Conservation (phyloP, 2,329 filamentous ascomycete species). For the Blastomyces gilchristii region DNA sequence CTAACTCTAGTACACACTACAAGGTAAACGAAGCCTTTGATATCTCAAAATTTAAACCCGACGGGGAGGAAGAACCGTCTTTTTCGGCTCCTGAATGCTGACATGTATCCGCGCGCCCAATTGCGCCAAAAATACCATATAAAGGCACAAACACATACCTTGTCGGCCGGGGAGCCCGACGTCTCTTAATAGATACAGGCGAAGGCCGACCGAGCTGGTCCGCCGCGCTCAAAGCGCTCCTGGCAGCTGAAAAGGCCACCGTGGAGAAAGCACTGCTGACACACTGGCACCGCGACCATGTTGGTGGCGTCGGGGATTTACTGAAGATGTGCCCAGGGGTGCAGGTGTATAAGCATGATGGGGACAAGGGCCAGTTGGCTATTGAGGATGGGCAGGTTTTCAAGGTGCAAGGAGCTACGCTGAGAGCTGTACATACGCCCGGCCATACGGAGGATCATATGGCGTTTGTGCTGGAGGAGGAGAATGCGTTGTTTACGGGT, state of each 20-base stretch:
- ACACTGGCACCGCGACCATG: conserved; percentile 88
- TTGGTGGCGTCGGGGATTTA: conserved; percentile 63
- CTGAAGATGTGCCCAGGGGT: conserved; percentile 52
- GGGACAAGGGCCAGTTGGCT: conserved; percentile 41
- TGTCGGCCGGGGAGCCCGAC: conserved; percentile 59
- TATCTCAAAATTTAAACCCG: background rate
- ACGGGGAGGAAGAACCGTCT: background rate
- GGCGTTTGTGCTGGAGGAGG: conserved; percentile 62
- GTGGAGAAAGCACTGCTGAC: conserved; percentile 67
- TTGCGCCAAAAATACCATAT: background rate
- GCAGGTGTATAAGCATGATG: conserved; percentile 56
- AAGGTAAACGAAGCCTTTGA: conserved; percentile 34
- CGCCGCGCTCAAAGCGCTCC: conserved; percentile 50
- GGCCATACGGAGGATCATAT: conserved; percentile 80
- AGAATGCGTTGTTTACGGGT: conserved; percentile 76
- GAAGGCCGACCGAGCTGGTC: conserved; percentile 71
- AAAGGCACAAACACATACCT: conserved; percentile 88
- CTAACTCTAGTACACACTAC: conserved; percentile 44
- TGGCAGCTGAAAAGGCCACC: conserved; percentile 57
- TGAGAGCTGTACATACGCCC: conserved; percentile 57
- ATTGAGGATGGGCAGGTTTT: conserved; percentile 50
- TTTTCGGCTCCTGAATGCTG: background rate
- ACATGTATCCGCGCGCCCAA: background rate
- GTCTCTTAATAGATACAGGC: conserved; percentile 83
- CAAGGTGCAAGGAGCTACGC: conserved; percentile 44